These are phyloP conservation scores for Kokia cookei DNA, from an alignment of 441 rosid genomes.

Conservation along the genomic window DNA sequence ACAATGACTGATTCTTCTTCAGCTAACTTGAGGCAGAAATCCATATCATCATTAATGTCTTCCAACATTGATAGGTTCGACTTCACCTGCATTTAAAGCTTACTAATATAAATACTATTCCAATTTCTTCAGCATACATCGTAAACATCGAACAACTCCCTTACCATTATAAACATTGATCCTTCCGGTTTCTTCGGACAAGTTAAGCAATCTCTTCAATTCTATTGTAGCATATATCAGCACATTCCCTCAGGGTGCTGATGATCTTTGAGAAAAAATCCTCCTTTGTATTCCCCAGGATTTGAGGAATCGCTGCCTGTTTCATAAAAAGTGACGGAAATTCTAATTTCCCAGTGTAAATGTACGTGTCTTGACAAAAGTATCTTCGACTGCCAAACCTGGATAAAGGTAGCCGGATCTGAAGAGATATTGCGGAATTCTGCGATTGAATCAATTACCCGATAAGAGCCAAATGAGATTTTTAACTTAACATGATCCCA, in stretches of 20 bases:
- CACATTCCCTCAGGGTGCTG: conserved; percentile 34
- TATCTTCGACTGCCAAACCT: conserved; percentile 25
- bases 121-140: neutral
- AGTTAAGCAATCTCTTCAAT: conserved; percentile 44
- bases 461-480: neutral
- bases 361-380: no score
- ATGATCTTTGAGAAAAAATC: conserved; percentile 47
- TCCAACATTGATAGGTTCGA: conserved; percentile 35
- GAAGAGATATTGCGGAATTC: conserved; percentile 31
- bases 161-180: conserved; percentile 49
- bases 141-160: neutral
- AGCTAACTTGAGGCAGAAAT: conserved; percentile 45
- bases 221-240: conserved; percentile 40
- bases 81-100: conserved; percentile 29
- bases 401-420: conserved; percentile 59
- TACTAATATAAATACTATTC: neutral
- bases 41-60: conserved; percentile 37
- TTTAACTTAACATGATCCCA: neutral
- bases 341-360: no score
- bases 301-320: conserved; percentile 62
- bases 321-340: neutral
- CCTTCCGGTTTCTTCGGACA: conserved; percentile 60
- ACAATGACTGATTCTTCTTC: conserved; percentile 52
- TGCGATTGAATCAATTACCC: conserved; percentile 39
- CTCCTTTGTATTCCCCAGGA: conserved; percentile 50